phyloP scores from a whole-genome alignment of 495 filamentous ascomycete species.

The Ramalina peruviana region DNA sequence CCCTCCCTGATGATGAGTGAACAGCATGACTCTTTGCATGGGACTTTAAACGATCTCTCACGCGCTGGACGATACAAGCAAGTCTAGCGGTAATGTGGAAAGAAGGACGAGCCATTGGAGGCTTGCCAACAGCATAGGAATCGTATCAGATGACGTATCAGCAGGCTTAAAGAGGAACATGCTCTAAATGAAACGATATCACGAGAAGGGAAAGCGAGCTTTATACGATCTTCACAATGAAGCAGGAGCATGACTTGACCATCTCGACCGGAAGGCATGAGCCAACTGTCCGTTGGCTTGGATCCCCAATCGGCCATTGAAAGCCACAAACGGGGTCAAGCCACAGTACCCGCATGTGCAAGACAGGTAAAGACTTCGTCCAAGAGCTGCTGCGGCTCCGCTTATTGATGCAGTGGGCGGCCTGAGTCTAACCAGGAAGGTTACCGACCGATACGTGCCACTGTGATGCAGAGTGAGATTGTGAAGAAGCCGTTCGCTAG shows the following conservation, averaged over 20 bases:
- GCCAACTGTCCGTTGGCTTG: no score
- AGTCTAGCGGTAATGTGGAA: constrained; percentile 11
- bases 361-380: background rate
- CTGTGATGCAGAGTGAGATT: no score
- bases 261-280: no score
- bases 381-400: background rate
- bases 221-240: no score
- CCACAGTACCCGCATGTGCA: background rate
- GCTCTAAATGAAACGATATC: no score
- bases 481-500: no score
- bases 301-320: no score
- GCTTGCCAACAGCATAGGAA: background rate
- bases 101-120: constrained; percentile 9
- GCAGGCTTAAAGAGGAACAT: no score
- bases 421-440: background rate
- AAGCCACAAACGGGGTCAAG: background rate
- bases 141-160: no score
- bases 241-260: no score
- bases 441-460: no score
- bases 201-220: no score
- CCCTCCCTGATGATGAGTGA: background rate
- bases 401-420: background rate
- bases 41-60: constrained; percentile 13
- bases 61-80: constrained; percentile 12
- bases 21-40: background rate